These are phyloP conservation scores for Aspergillus ochraceus DNA, from an alignment of 2,329 filamentous ascomycete species.

Conservation along the genomic window DNA sequence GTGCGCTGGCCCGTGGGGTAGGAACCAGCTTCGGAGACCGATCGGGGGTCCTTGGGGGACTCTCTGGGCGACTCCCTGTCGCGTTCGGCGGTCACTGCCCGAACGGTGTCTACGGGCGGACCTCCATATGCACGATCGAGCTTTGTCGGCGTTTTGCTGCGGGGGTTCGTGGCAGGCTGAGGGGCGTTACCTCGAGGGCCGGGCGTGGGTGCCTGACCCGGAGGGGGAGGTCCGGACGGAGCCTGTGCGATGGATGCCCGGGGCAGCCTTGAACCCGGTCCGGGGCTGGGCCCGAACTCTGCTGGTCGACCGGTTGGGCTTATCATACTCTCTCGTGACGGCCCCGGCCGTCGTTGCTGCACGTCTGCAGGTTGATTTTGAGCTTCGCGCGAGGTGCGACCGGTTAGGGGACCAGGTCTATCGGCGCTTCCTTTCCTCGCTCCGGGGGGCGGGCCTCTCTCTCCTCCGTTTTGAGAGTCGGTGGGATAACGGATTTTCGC, in stretches of 20 bases:
- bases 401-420: conserved; percentile 40
- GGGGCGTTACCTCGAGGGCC: conserved; percentile 52
- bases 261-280: conserved; percentile 58
- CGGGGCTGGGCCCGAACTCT: conserved; percentile 33
- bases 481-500: conserved; percentile 95
- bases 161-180: conserved; percentile 29
- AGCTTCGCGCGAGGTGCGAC: conserved; percentile 45
- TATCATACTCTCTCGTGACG: conserved; percentile 46
- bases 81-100: conserved; percentile 47
- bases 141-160: conserved; percentile 55
- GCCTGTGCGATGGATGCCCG: conserved; percentile 60
- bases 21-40: conserved; percentile 49
- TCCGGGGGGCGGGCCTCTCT: conserved; percentile 41
- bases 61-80: conserved; percentile 47
- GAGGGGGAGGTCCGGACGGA: conserved; percentile 63
- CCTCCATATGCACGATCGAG: conserved; percentile 46
- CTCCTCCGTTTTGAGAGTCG: conserved; percentile 54
- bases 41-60: conserved; percentile 37
- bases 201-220: conserved; percentile 63
- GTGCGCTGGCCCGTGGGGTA: conserved; percentile 63
- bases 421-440: conserved; percentile 47
- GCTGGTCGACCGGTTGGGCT: conserved; percentile 26
- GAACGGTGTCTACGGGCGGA: conserved; percentile 43
- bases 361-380: conserved; percentile 39
- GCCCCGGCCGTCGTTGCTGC: conserved; percentile 38